Evolutionary conservation across 2,329 filamentous ascomycete species (phyloP).

Genomic region (Microcera coccophila): DNA sequence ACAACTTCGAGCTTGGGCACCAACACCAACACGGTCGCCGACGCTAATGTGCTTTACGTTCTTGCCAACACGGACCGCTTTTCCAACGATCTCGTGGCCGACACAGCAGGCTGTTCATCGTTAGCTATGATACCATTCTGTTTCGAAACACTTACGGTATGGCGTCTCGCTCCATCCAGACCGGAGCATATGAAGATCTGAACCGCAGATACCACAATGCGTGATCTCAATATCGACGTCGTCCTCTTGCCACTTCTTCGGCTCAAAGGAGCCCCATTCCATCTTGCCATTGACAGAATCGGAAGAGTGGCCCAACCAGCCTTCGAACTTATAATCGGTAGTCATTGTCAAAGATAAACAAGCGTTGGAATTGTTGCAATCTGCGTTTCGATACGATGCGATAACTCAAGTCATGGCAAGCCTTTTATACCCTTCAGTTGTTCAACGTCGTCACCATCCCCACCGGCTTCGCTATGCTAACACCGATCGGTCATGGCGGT

Average conservation of each 20-base stretch:
- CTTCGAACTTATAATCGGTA: constrained; percentile 46
- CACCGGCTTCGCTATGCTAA: no score
- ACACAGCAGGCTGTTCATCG: constrained; percentile 44
- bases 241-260: constrained; percentile 60
- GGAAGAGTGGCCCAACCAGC: constrained; percentile 45
- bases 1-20: constrained; percentile 57
- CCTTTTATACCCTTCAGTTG: neutral
- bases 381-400: neutral
- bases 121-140: neutral
- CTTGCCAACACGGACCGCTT: constrained; percentile 49
- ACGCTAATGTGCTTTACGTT: constrained; percentile 48
- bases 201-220: constrained; percentile 62
- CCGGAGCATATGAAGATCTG: constrained; percentile 54
- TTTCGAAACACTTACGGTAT: constrained; percentile 33
- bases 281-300: constrained; percentile 46
- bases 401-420: neutral
- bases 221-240: constrained; percentile 62
- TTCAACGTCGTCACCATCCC: neutral
- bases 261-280: constrained; percentile 52
- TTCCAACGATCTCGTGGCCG: constrained; percentile 64
- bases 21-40: constrained; percentile 61
- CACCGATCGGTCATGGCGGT: no score
- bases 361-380: neutral
- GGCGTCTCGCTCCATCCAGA: constrained; percentile 46
- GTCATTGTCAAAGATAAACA: constrained; percentile 23